These are phyloP conservation scores for Cryptococcus sp. DNA, from an alignment of 1,284 basidiomycete genomes.

Conservation along the genomic window DNA sequence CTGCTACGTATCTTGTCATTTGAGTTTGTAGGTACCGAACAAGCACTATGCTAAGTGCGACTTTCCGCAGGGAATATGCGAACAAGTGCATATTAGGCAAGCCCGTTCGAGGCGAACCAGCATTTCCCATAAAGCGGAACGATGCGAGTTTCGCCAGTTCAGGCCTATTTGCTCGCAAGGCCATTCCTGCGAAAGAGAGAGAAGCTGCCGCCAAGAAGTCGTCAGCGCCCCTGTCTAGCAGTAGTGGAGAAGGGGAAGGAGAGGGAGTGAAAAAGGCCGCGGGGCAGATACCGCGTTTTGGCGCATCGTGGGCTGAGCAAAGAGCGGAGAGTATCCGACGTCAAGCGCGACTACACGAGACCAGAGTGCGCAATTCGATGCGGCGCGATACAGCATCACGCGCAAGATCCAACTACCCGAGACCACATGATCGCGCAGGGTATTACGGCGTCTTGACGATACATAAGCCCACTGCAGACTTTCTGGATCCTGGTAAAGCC, in stretches of 20 bases:
- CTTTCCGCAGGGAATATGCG: constrained; percentile 1
- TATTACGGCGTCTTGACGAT: constrained; percentile 11
- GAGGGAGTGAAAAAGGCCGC: background rate
- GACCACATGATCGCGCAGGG: constrained; percentile 5
- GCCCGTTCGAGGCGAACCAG: constrained; percentile 1
- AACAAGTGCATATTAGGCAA: background rate
- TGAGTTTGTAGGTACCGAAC: background rate
- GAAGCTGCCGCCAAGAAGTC: no score
- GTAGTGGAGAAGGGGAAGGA: background rate
- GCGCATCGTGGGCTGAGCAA: constrained; percentile 1
- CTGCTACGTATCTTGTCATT: background rate
- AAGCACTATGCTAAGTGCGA: constrained; percentile 1
- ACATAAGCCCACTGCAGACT: constrained; percentile 2
- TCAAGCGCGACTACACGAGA: constrained; percentile 2
- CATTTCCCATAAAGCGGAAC: constrained; percentile 8
- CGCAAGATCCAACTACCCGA: background rate
- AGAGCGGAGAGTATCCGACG: background rate
- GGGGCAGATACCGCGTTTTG: background rate
- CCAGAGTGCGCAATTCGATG: background rate
- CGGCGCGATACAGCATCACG: background rate
- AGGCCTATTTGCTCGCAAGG: no score
- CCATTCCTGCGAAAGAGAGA: no score
- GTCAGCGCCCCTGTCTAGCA: background rate
- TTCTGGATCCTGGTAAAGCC: constrained; percentile 6
- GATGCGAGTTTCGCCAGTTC: no score